A percentile compares a stretch with the other conserved stretches of the same genome.
These are phyloP conservation scores for Remersonia thermophila DNA, from an alignment of 2,329 filamentous ascomycete species.

Conservation along the genomic window DNA sequence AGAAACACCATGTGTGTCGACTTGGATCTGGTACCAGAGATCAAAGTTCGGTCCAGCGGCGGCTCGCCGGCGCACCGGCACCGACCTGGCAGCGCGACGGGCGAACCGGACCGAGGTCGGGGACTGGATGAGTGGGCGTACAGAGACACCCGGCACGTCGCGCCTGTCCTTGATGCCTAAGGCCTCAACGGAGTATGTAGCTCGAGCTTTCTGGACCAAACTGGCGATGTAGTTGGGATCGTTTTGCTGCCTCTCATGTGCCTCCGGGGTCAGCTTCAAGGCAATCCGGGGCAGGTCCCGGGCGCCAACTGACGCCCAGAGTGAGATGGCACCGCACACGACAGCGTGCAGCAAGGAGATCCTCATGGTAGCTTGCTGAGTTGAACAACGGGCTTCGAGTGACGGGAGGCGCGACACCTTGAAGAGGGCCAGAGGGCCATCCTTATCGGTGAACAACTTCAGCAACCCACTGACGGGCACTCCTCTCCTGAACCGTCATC, in stretches of 20 bases:
- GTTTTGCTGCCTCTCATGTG: slow-evolving; percentile 4
- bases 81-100: not conserved
- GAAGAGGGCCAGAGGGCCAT: no score
- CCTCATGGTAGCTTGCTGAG: no score
- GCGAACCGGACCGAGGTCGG: not conserved
- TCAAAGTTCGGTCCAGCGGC: slow-evolving; percentile 2
- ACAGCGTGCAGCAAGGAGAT: not conserved
- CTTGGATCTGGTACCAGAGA: slow-evolving; percentile 7
- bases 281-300: slow-evolving; percentile 3
- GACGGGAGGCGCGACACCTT: no score
- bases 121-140: slow-evolving; percentile 1
- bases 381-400: no score
- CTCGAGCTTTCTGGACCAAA: slow-evolving; percentile 1
- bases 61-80: no score
- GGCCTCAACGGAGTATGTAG: no score
- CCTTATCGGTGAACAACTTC: no score
- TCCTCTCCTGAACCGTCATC: no score
- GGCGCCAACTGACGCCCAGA: not conserved
- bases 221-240: slow-evolving; percentile 6
- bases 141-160: not conserved
- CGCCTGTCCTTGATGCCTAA: not conserved
- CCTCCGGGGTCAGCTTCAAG: slow-evolving; percentile 5
- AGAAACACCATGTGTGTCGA: not conserved
- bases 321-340: not conserved
- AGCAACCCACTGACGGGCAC: no score